These are phyloP conservation scores for Ceriops decandra DNA, from an alignment of 345 rosid genomes.

Conservation along the genomic window DNA sequence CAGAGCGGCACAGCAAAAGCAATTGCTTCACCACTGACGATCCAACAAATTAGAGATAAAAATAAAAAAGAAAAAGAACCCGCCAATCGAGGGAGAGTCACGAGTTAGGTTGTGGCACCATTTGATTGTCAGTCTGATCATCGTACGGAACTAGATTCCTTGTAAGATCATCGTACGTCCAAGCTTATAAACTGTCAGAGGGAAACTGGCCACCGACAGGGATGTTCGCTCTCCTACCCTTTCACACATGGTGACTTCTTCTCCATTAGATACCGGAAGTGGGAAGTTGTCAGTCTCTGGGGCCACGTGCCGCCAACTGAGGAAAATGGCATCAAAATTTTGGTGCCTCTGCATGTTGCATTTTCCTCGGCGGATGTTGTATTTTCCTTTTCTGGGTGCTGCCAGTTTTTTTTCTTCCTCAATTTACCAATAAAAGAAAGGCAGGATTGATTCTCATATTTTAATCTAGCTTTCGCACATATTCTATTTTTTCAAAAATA, in stretches of 20 bases:
- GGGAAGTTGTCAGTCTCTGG: constrained; percentile 37
- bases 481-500: constrained; percentile 1
- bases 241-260: constrained; percentile 12
- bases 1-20: no score
- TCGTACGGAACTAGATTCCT: no score
- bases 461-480: constrained; percentile 2
- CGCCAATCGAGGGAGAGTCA: no score
- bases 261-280: constrained; percentile 42
- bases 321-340: constrained; percentile 14
- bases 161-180: no score
- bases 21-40: no score
- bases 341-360: constrained; percentile 25
- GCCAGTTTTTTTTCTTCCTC: constrained; percentile 16
- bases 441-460: constrained; percentile 35
- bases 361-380: not conserved
- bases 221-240: constrained; percentile 45
- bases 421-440: constrained; percentile 65
- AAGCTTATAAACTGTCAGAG: constrained; percentile 31
- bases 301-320: constrained; percentile 37
- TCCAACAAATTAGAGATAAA: no score
- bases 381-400: constrained; percentile 34
- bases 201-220: constrained; percentile 74
- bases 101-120: no score
- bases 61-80: no score
- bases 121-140: no score